Base-by-base conservation (phyloP, 75 land plant species). In the Sequoiadendron giganteum region DNA sequence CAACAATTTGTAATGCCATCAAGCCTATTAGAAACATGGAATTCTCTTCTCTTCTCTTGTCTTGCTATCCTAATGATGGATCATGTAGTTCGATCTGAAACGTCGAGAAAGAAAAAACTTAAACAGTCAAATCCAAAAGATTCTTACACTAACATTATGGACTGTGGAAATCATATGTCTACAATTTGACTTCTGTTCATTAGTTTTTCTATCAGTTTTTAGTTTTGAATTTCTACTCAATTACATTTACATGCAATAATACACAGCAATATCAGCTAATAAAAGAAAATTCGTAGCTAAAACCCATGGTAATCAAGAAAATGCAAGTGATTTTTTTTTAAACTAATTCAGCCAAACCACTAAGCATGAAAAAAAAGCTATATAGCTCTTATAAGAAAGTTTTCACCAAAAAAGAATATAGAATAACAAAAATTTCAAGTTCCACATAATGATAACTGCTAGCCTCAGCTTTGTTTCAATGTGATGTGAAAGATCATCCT, bases 291-390 rank as follows among this genome's bases (percentile, higher is more conserved):
- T 39, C 42, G 40, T 15, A 36, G 7, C 45, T 18, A 79, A 79
- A 65, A 10, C 28, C 42, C 43, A 42, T 79, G 21, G 10, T 39
- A 43, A 39, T 7, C 81, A 19, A 79, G 47, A 42, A 25, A 52
- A 42, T 40, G 82, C 28, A 40, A 42, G 28, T 21, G 80, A 77
- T 5, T 0, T 42, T 52, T 21, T 80, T 82, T 45, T 9, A 43
- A 81, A 43, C 84, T 81, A 81, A 47, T 82, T 82, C 47, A 82
- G n/a, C 84, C 32, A 82, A n/a, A 82, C 52, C 25, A 82, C n/a
- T 82, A 45, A 82, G 45, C 25, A 28, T 19, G n/a, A 18, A 45
- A 80, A 42, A 80, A 40, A 80, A 73, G 30, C 10, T 47, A 47
- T 43, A 47, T 34, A 47, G 13, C 52, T 47, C 14, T 82, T 45